Conservation (phyloP, 805 yeast species). For the Lipomyces spencermartinsiae region DNA sequence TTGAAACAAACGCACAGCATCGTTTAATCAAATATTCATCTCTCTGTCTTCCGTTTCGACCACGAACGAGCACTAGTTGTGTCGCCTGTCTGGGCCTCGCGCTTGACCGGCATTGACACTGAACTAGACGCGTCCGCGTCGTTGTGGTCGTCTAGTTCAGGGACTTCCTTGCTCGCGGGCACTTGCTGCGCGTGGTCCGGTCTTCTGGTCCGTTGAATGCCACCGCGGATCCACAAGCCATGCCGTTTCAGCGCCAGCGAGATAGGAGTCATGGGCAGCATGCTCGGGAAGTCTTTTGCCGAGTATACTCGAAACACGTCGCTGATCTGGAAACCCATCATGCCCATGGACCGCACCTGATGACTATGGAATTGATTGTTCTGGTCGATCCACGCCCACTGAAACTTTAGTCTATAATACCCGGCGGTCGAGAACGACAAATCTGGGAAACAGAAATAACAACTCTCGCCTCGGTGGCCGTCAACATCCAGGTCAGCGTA, state of each 20-base stretch:
- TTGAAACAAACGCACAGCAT: neutral
- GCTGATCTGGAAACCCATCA: slow-evolving; percentile 39
- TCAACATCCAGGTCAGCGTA: slow-evolving; percentile 27
- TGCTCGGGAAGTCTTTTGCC: slow-evolving; percentile 48
- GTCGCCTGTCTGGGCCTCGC: neutral
- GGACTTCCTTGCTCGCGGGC: neutral
- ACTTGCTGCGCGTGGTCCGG: neutral
- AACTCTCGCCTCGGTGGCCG: slow-evolving; percentile 28
- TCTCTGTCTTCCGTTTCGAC: neutral
- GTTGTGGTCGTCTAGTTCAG: neutral
- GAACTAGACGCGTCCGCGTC: neutral
- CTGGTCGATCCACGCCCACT: slow-evolving; percentile 43
- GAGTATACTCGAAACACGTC: slow-evolving; percentile 45
- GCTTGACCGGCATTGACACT: no score
- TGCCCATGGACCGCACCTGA: slow-evolving; percentile 34
- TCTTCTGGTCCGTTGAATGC: slow-evolving; percentile 31
- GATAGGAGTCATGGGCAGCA: slow-evolving; percentile 38
- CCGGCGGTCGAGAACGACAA: slow-evolving; percentile 47
- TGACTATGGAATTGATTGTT: slow-evolving; percentile 24
- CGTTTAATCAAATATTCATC: neutral
- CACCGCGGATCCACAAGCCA: slow-evolving; percentile 37
- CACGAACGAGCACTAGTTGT: neutral
- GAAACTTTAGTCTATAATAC: slow-evolving; percentile 42
- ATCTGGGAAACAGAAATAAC: slow-evolving; percentile 46
- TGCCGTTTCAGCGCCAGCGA: slow-evolving; percentile 34